Evolutionary conservation across 106 monocot species (phyloP).

Genomic region (Phalaenopsis aphrodite): DNA sequence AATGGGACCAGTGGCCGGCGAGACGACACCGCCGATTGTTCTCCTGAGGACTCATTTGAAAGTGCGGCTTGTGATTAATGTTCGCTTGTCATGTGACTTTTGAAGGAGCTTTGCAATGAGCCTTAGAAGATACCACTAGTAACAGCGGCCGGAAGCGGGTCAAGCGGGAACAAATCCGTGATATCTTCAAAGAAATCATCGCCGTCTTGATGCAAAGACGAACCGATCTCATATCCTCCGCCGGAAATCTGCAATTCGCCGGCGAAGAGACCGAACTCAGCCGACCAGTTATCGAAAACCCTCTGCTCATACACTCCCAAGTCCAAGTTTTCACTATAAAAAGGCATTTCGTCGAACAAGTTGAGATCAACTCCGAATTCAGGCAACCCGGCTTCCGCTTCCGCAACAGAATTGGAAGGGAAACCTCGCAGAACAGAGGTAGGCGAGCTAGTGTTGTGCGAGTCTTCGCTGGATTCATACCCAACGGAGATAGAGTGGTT

Average conservation of each 20-base stretch:
- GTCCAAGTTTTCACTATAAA: constrained; percentile 16
- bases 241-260: background rate
- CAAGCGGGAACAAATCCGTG: constrained; percentile 42
- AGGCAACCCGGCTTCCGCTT: background rate
- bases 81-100: too few relatives aligned
- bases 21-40: too few relatives aligned
- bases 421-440: constrained; percentile 43
- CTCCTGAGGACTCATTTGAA: too few relatives aligned
- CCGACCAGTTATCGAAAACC: constrained; percentile 15
- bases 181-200: constrained; percentile 40
- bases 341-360: constrained; percentile 24
- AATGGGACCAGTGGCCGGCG: background rate
- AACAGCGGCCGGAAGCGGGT: background rate
- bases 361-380: constrained; percentile 10
- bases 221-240: background rate
- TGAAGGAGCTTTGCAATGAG: too few relatives aligned
- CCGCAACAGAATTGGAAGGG: background rate
- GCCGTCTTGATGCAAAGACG: constrained; percentile 1
- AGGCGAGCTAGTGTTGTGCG: constrained; percentile 29
- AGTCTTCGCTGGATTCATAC: constrained; percentile 33
- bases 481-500: background rate
- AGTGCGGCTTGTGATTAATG: too few relatives aligned
- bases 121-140: background rate
- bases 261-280: constrained; percentile 3
- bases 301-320: constrained; percentile 13